Percentiles rank a stretch among this genome's conserved stretches.
Conservation (phyloP, 768 basidiomycete genomes). For the Obba rivulosa region DNA sequence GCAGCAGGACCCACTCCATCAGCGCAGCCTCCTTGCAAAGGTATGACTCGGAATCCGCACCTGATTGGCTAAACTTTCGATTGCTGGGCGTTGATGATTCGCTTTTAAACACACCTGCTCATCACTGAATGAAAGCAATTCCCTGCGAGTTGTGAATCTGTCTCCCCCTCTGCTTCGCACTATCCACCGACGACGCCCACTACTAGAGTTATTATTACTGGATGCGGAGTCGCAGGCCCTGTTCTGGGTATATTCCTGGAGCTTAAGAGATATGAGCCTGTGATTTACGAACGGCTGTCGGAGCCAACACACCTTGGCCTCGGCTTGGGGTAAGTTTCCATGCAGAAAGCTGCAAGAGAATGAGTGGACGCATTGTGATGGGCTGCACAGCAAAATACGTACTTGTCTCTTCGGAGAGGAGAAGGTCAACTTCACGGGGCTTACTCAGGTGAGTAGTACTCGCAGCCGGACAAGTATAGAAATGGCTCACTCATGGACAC, state of each 20-base stretch:
- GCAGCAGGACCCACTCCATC: too few species aligned
- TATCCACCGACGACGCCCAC: too few species aligned
- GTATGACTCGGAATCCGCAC: too few species aligned
- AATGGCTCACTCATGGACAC: not conserved
- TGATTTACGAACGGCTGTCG: conserved; percentile 29
- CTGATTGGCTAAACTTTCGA: too few species aligned
- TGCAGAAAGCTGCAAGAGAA: not conserved
- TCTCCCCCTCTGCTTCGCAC: too few species aligned
- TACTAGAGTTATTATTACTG: conserved; percentile 32
- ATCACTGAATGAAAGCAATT: too few species aligned
- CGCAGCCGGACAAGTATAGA: conserved; percentile 8
- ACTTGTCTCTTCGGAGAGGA: conserved; percentile 32
- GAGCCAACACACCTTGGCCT: conserved; percentile 22
- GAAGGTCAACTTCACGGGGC: conserved; percentile 31
- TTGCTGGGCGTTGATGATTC: too few species aligned
- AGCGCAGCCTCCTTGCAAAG: too few species aligned
- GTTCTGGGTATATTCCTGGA: conserved; percentile 34
- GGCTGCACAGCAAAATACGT: conserved; percentile 37
- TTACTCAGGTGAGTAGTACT: conserved; percentile 37
- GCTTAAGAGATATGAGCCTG: conserved; percentile 31
- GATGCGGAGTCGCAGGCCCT: conserved; percentile 36
- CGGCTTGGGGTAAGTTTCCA: conserved; percentile 25
- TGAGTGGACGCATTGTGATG: conserved; percentile 25
- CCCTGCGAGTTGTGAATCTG: too few species aligned
- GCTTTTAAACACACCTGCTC: too few species aligned